Percentiles rank a stretch among this genome's conserved stretches.
Conservation (phyloP, 257 asterid genomes). For the Capsicum pubescens region DNA sequence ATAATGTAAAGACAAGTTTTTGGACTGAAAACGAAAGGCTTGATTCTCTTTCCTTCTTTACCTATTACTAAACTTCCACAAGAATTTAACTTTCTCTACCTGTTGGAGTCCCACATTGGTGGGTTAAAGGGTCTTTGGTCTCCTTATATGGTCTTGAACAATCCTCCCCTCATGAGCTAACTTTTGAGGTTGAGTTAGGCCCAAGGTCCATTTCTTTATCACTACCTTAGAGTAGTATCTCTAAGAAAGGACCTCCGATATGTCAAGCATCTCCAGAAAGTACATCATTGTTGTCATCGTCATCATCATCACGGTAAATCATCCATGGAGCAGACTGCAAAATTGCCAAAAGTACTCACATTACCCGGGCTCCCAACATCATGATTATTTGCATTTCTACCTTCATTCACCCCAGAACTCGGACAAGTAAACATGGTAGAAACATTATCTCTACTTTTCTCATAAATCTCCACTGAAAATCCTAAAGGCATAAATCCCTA, state of each 20-base stretch:
- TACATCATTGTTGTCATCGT: not conserved
- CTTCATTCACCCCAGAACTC: slow-evolving; percentile 30
- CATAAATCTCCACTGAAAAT: slow-evolving; percentile 39
- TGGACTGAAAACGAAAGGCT: too few relatives aligned
- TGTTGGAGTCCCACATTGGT: too few relatives aligned
- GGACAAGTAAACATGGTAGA: slow-evolving; percentile 67
- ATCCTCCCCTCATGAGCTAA: too few relatives aligned
- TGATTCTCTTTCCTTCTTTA: not conserved
- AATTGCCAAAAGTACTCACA: not conserved
- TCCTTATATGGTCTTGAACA: too few relatives aligned
- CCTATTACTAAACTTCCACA: not conserved
- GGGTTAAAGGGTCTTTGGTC: too few relatives aligned
- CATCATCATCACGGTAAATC: not conserved
- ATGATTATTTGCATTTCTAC: slow-evolving; percentile 29
- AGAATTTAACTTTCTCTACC: not conserved
- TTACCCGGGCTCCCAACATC: slow-evolving; percentile 30
- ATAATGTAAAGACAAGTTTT: too few relatives aligned
- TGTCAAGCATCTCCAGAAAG: not conserved
- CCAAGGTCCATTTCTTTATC: too few relatives aligned
- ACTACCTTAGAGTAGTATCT: not conserved
- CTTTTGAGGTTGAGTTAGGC: too few relatives aligned
- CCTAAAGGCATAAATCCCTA: too few relatives aligned
- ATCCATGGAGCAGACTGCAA: not conserved
- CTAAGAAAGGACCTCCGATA: not conserved
- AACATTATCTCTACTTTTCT: slow-evolving; percentile 42